phyloP scores from a whole-genome alignment of 805 yeast species.

The Metschnikowia matae region DNA sequence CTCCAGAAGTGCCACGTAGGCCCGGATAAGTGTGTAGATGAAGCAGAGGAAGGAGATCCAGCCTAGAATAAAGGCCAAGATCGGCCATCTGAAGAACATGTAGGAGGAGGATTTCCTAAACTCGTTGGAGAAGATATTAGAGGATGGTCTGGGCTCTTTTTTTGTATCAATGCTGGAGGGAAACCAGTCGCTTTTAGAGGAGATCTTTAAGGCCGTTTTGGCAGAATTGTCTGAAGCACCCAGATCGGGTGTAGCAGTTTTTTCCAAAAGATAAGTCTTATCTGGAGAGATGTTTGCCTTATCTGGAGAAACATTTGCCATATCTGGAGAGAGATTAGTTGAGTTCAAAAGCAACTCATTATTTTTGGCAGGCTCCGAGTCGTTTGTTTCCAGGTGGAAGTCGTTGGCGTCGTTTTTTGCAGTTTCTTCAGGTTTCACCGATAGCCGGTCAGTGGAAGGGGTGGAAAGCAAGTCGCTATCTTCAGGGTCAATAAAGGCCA shows the following conservation, averaged over 20 bases:
- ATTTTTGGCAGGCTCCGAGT: not conserved
- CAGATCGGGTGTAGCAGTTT: not conserved
- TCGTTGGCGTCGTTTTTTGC: not conserved
- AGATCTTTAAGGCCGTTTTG: slow-evolving; percentile 18
- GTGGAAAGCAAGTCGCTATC: slow-evolving; percentile 7
- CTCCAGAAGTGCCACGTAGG: slow-evolving; percentile 63
- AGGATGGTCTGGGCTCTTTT: slow-evolving; percentile 3
- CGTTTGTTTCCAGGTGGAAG: too few species aligned
- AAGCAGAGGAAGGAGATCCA: slow-evolving; percentile 54
- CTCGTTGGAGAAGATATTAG: slow-evolving; percentile 27
- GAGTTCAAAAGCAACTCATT: not conserved
- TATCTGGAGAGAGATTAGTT: not conserved
- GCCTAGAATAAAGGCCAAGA: slow-evolving; percentile 44
- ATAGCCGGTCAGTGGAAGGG: slow-evolving; percentile 9
- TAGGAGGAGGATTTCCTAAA: slow-evolving; percentile 34
- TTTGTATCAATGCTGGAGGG: slow-evolving; percentile 18
- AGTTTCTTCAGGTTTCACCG: not conserved
- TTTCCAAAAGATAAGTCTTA: too few species aligned
- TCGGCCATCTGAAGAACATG: slow-evolving; percentile 59
- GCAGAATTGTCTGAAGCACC: not conserved
- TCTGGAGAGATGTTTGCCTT: not conserved
- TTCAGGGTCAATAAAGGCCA: slow-evolving; percentile 34
- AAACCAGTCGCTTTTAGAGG: slow-evolving; percentile 26
- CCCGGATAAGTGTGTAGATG: slow-evolving; percentile 49
- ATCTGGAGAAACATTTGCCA: not conserved